phyloP scores from a whole-genome alignment of 2,329 filamentous ascomycete species.

The Aspergillus pseudoterreus region DNA sequence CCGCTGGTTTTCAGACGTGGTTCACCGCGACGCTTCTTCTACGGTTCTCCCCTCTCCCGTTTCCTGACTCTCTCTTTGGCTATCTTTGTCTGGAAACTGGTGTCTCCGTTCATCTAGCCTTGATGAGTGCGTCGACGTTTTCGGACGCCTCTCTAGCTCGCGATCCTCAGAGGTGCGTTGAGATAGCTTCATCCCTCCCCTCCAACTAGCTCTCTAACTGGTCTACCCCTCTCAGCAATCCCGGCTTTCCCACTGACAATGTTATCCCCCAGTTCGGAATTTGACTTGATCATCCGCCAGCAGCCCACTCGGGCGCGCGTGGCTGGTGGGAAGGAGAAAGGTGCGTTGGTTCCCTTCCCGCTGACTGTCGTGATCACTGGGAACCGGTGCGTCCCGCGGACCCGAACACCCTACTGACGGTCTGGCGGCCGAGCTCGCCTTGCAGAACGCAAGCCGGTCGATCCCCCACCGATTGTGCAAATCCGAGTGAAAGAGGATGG shows the following conservation, averaged over 20 bases:
- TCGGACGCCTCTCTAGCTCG: constrained; percentile 40
- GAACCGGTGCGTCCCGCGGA: background rate
- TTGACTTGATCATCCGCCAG: constrained; percentile 60
- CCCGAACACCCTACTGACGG: background rate
- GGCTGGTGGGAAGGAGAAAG: constrained; percentile 71
- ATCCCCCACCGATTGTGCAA: constrained; percentile 78
- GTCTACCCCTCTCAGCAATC: constrained; percentile 10
- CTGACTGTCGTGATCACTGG: background rate
- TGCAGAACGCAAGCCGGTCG: constrained; percentile 77
- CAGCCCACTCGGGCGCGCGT: constrained; percentile 65
- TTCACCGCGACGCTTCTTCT: constrained; percentile 17
- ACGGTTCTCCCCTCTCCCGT: constrained; percentile 22
- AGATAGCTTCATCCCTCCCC: constrained; percentile 5
- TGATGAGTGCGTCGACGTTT: constrained; percentile 42
- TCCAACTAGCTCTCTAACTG: constrained; percentile 10
- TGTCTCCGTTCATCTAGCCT: constrained; percentile 27
- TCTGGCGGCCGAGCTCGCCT: constrained; percentile 1
- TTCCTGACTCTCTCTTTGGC: constrained; percentile 8
- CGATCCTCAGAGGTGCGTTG: constrained; percentile 40
- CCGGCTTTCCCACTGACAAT: constrained; percentile 38
- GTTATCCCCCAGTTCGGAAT: constrained; percentile 49
- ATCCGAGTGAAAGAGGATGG: constrained; percentile 51
- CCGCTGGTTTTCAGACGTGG: constrained; percentile 18
- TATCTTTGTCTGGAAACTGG: constrained; percentile 13
- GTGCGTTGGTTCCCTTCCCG: constrained; percentile 38